A percentile compares a stretch with the other conserved stretches of the same genome.
Conservation (phyloP, 495 filamentous ascomycete genomes). For the Penicillium cataractarum region DNA sequence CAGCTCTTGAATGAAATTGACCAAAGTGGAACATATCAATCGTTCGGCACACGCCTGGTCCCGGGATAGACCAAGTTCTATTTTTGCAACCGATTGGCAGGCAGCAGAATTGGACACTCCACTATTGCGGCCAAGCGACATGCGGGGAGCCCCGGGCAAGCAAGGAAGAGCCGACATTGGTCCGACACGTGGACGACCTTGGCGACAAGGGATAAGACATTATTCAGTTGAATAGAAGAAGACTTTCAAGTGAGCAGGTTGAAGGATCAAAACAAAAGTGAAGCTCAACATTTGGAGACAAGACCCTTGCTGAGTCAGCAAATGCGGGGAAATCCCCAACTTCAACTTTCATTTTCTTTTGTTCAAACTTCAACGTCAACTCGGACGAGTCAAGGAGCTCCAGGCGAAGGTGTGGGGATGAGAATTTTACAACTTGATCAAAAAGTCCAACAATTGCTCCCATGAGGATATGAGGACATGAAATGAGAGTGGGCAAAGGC, state of each 20-base stretch:
- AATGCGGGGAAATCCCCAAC: conserved; percentile 10
- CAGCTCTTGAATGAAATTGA: background rate
- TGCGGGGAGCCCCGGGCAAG: background rate
- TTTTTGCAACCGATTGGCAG: conserved; percentile 1
- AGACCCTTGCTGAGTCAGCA: conserved; percentile 5
- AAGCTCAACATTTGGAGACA: too few species aligned
- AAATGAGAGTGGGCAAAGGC: conserved; percentile 37
- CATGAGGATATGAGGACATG: conserved; percentile 28
- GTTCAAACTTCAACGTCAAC: background rate
- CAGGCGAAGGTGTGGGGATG: background rate
- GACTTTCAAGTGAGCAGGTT: background rate
- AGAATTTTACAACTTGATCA: background rate
- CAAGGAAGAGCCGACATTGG: background rate
- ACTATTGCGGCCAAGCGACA: background rate
- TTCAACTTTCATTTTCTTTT: background rate
- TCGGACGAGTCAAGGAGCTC: background rate
- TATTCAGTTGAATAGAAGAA: background rate
- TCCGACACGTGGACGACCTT: background rate
- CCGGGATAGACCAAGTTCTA: background rate
- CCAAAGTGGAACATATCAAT: background rate
- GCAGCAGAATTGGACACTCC: conserved; percentile 7
- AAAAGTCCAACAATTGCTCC: background rate
- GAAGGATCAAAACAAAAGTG: background rate
- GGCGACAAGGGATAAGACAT: background rate
- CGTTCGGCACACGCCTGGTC: background rate